Evolutionary conservation across 164 flowering plant genomes (phyloP), one percentile per base, ranked within the genome.

Genomic region (Magnolia kwangsiensis): DNA sequence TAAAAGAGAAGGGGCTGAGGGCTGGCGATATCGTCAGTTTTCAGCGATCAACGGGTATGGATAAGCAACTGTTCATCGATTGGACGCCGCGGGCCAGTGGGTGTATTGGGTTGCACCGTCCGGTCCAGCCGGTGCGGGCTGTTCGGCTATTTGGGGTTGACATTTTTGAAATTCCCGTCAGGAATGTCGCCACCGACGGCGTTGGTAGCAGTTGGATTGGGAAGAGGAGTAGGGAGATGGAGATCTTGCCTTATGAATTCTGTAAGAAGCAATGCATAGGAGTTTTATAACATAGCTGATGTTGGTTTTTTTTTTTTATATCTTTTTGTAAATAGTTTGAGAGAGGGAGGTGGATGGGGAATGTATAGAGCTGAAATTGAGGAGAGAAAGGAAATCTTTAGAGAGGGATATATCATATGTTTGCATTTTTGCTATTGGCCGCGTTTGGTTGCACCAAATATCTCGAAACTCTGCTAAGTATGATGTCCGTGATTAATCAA

Each of bases 91-190:
- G 87, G 75, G 9, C 63, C 37, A 76, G 82, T 37, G 69, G 81
- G 49, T 65, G 51, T 10, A 5, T 27, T 18, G 8, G 27, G 8
- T 55, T 69, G 66, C 20, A 1, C 20, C 27, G 9, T 21, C 76
- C 61, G 72, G 73, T 66, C 10, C 78, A 76, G 31, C 81, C 87
- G n/a, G 87, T 84, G 49, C 86, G 85, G 81, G 82, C 87, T 84
- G 85, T 94, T 2, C 77, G 97, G 76, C 80, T 94, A 10, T 94
- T 94, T 72, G 98, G 98, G 8, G 97, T 94, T 50, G 83, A 94
- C 86, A 88, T 94, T 23, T 85, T 88, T n/a, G 83, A 85, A 59
- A 74, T 83, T 10, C 86, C 91, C 16, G 77, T n/a, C 1, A 50
- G 67, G 14, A 80, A 23, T 10, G 19, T 55, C 16, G 19, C 18